A percentile compares a stretch with the other conserved stretches of the same genome.
phyloP scores from a whole-genome alignment of 202 grass and related monocot genomes.

The Setaria italica region DNA sequence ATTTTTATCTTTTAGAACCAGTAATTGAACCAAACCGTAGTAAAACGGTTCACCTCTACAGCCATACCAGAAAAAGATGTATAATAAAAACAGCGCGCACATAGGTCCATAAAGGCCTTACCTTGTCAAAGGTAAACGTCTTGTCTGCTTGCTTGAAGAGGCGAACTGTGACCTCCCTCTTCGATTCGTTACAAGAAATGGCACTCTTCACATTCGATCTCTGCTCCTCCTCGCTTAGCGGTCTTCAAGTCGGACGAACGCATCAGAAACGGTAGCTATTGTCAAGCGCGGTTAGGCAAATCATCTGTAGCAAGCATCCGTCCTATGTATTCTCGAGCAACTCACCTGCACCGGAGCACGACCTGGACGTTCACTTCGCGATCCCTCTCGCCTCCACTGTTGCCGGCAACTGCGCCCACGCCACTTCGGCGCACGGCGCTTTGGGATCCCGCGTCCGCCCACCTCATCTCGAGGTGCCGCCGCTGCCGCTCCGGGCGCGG shows the following conservation, averaged over 20 bases:
- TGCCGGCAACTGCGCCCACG: conserved; percentile 15
- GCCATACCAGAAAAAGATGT: neutral
- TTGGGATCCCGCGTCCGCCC: conserved; percentile 65
- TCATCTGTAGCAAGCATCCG: neutral
- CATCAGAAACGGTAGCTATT: conserved; percentile 19
- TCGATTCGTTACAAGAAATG: conserved; percentile 72
- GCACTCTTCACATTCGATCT: conserved; percentile 58
- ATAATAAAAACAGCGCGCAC: neutral
- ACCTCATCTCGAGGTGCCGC: conserved; percentile 66
- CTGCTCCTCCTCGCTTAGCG: conserved; percentile 73
- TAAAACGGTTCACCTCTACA: conserved; percentile 3
- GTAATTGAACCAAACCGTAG: neutral
- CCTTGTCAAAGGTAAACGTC: conserved; percentile 91
- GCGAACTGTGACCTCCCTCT: conserved; percentile 67
- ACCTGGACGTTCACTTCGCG: conserved; percentile 80
- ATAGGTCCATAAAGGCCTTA: conserved; percentile 15
- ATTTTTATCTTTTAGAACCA: neutral
- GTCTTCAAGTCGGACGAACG: conserved; percentile 52
- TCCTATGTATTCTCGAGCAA: conserved; percentile 11
- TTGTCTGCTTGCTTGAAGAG: conserved; percentile 75
- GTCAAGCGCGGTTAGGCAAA: neutral
- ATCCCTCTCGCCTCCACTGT: conserved; percentile 43
- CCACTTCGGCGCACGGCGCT: conserved; percentile 40
- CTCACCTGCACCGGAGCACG: conserved; percentile 83
- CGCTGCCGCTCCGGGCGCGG: conserved; percentile 65